phyloP scores from a whole-genome alignment of 768 basidiomycete genomes.

The Psilocybe cyanescens region DNA sequence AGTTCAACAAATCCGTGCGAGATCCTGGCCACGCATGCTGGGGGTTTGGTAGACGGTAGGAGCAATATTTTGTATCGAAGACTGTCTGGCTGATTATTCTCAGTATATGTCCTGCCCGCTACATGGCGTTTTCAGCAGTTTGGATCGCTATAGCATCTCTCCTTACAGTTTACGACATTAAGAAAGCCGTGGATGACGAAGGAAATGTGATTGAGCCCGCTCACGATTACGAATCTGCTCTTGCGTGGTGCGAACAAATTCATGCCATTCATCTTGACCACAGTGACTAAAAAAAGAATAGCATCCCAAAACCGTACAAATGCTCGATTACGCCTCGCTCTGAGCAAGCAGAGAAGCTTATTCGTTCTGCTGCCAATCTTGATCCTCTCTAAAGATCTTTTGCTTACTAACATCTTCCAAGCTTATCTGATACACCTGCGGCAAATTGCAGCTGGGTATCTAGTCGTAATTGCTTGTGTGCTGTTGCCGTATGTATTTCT shows the following conservation, averaged over 20 bases:
- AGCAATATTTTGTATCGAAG: too few species aligned
- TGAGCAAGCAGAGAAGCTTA: too few species aligned
- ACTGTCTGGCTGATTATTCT: too few species aligned
- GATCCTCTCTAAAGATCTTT: background rate
- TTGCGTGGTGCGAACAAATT: constrained; percentile 17
- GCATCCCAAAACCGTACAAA: background rate
- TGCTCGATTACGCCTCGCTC: background rate
- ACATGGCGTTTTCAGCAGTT: constrained; percentile 28
- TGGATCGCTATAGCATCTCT: constrained; percentile 29
- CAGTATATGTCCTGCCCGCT: constrained; percentile 28
- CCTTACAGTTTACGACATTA: constrained; percentile 26
- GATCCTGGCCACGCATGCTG: too few species aligned
- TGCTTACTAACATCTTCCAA: background rate
- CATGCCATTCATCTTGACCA: background rate
- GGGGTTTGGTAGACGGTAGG: too few species aligned
- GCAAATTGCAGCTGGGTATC: too few species aligned
- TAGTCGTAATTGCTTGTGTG: too few species aligned
- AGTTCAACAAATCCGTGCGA: background rate
- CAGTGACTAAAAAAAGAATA: background rate
- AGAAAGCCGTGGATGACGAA: constrained; percentile 24
- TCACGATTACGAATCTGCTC: constrained; percentile 11
- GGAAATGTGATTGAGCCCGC: constrained; percentile 13
- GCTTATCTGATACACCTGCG: too few species aligned
- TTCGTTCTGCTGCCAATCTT: too few species aligned
- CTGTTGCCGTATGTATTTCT: too few species aligned